Base-by-base conservation (phyloP, 805 yeast genomes). In the Grigorovia transvaalensis region DNA sequence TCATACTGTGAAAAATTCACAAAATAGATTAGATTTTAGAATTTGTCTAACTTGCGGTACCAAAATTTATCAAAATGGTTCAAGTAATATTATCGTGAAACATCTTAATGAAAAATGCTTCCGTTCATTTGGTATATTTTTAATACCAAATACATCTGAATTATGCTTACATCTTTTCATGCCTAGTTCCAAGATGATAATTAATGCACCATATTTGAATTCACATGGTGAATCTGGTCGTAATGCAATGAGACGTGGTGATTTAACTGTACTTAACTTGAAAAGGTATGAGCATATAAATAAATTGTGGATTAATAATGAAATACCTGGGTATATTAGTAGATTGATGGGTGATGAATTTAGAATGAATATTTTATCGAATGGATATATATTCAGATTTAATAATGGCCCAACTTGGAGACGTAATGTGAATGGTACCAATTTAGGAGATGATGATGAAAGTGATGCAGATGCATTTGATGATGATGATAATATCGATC, bases 161-260 rank as follows among this genome's bases (percentile, higher is more conserved):
- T 62, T 71, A 23, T 64, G 65, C 46, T 52, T 67, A 30, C 65
- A 54, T 56, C 57, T 62, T 65, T 69, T 61, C 42, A 66, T 63
- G 20, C 69, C 71, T 9, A 57, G 61, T 8, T 66, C 67, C 3
- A 57, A 57, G 12, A 61, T 66, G 9, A 59, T 53, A 38, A 72
- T 78, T 55, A 77, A 77, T 51, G 85, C 87, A 0, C 93, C 91
- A 13, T 86, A 84, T 61, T 68, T 86, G 61, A 84, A 87, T 51
- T 71, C 73, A 5, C 89, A 85, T 65, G 95, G 95, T 20, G 93
- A 86, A 63, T 76, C 83, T 2, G 85, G 85, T 35, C 71, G 72
- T 9, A 76, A 76, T 18, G 73, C 81, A 2, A 70, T 74, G 54
- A 74, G 76, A 13, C 77, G 79, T 17, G 85, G 82, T 46, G 78